A percentile compares a stretch with the other conserved stretches of the same genome.
phyloP scores from a whole-genome alignment of 2,329 filamentous ascomycete species.

The Cytospora paraplurivora region DNA sequence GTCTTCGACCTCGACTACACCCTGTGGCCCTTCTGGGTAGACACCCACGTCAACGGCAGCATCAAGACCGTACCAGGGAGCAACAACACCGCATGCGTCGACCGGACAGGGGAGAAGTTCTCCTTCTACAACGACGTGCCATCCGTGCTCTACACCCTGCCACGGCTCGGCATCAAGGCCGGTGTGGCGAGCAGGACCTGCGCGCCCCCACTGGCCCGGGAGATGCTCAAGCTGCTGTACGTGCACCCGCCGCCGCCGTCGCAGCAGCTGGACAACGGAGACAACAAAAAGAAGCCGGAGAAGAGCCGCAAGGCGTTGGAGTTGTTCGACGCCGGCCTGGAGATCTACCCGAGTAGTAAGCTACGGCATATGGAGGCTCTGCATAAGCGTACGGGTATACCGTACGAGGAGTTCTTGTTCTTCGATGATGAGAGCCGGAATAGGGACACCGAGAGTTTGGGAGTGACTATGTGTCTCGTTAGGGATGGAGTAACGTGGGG shows the following conservation, averaged over 20 bases:
- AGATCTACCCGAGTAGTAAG: constrained; percentile 79
- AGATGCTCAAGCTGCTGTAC: constrained; percentile 77
- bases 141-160: constrained; percentile 64
- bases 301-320: constrained; percentile 54
- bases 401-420: constrained; percentile 86
- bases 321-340: constrained; percentile 61
- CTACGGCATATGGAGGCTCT: constrained; percentile 80
- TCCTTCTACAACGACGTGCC: constrained; percentile 73
- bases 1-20: constrained; percentile 98
- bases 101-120: constrained; percentile 66
- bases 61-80: constrained; percentile 56
- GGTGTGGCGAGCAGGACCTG: constrained; percentile 80
- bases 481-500: constrained; percentile 74
- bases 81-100: constrained; percentile 47
- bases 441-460: constrained; percentile 74
- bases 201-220: constrained; percentile 76
- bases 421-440: constrained; percentile 94
- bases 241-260: constrained; percentile 43
- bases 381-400: constrained; percentile 68
- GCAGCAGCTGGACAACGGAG: constrained; percentile 30
- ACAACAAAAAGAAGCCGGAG: constrained; percentile 29
- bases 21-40: constrained; percentile 98
- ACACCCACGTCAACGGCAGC: constrained; percentile 76
- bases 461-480: constrained; percentile 83
- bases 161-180: constrained; percentile 51